phyloP scores from a whole-genome alignment of 352 stramenopile genomes.

The Sclerospora graminicola region DNA sequence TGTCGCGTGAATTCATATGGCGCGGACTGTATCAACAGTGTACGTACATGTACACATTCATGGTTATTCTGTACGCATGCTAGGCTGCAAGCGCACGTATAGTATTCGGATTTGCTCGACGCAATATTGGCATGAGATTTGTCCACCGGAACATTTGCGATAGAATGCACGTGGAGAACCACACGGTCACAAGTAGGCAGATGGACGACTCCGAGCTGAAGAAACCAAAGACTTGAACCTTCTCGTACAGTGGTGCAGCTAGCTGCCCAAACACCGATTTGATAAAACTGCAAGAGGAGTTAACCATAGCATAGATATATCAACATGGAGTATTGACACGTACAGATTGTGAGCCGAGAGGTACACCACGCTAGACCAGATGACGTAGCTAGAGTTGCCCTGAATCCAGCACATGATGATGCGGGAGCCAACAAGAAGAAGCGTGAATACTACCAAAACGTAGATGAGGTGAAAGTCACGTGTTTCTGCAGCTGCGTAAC shows the following conservation, averaged over 20 bases:
- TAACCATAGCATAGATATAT: background rate
- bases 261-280: constrained; percentile 83
- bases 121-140: constrained; percentile 65
- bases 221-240: constrained; percentile 70
- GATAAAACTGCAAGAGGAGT: constrained; percentile 53
- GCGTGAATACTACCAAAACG: constrained; percentile 67
- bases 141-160: constrained; percentile 81
- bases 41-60: too few relatives aligned
- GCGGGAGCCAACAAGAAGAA: constrained; percentile 69
- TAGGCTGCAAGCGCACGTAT: constrained; percentile 35
- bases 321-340: constrained; percentile 8
- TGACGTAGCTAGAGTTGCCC: constrained; percentile 81
- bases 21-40: too few relatives aligned
- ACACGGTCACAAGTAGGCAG: constrained; percentile 76
- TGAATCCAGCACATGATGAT: constrained; percentile 90
- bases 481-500: constrained; percentile 71
- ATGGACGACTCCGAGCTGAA: constrained; percentile 80
- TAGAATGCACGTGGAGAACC: constrained; percentile 85
- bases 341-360: constrained; percentile 83
- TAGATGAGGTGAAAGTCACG: constrained; percentile 70
- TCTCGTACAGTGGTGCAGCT: constrained; percentile 75
- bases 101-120: constrained; percentile 25
- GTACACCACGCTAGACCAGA: constrained; percentile 84
- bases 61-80: background rate
- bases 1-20: too few relatives aligned